Base-by-base conservation (phyloP, 2,329 filamentous ascomycete genomes). In the Ceratocystis smalleyi region DNA sequence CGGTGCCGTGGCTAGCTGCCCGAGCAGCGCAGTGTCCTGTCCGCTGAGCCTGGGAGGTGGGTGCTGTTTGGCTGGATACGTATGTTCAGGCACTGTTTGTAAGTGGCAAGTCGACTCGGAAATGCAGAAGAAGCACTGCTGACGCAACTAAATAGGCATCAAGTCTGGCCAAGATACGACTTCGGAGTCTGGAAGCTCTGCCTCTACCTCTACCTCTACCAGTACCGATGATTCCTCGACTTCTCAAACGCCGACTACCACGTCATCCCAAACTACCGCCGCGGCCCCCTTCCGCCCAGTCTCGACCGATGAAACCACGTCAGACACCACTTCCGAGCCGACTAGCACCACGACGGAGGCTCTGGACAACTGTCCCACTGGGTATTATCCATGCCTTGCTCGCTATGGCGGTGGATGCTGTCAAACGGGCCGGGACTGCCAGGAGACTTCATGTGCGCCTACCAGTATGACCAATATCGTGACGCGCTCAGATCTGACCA, bases 331-430 rank as follows among this genome's bases (percentile, higher is more conserved):
- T 8, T 70, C 73, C 4, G 24, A 27, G 27, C 51, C 51, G 5
- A 62, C 60, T 5, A 70, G 72, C 24, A 74, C 75, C 4, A 77
- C 75, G 47, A 77, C 75, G 47, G 73, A 74, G 60, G 75, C 73
- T 10, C 71, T 70, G 59, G 57, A 68, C 71, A 65, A 69, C 69
- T 97, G 92, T 70, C 92, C 92, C 0, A 91, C 86, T 0, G 91
- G 91, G 1, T 97, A 91, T 77, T 97, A 97, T 74, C 86, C 89
- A 61, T 97, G 92, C 74, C 83, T 86, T 1, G 92, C 92, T 1
- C 84, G 85, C 66, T 89, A 91, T 66, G 90, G 88, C 15, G 90
- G 90, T 22, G 82, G 82, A 1, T 97, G 92, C 76, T 97, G 92
- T 75, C 87, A 88, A 65, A 91, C 89, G 0, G 91, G 90, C 1